Percentiles rank a stretch among this genome's conserved stretches.
Conservation (phyloP, 2,329 filamentous ascomycete species). For the Cylindrodendrum hubeiense region DNA sequence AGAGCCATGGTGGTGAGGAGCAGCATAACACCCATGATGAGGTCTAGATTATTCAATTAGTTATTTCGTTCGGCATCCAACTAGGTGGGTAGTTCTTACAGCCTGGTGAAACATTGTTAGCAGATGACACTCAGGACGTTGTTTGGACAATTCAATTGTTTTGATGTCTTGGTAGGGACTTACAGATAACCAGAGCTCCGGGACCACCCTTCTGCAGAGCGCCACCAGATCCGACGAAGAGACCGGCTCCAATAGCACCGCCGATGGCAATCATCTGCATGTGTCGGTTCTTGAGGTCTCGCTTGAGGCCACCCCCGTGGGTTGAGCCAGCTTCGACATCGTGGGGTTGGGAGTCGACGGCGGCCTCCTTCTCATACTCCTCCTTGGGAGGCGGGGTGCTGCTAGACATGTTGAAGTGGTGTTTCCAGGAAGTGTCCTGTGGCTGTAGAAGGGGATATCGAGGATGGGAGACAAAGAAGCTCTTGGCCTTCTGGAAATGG, state of each 20-base stretch:
- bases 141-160: not conserved
- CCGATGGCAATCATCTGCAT: conserved; percentile 97
- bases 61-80: not conserved
- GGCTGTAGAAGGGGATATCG: not conserved
- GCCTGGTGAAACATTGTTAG: conserved; percentile 21
- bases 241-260: conserved; percentile 72
- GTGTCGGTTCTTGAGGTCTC: conserved; percentile 85
- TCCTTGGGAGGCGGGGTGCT: conserved; percentile 21
- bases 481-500: conserved; percentile 15
- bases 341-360: conserved; percentile 10
- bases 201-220: conserved; percentile 72
- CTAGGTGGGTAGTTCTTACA: conserved; percentile 13
- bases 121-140: not conserved
- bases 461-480: conserved; percentile 15
- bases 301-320: conserved; percentile 44
- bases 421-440: conserved; percentile 15
- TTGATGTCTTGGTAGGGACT: conserved; percentile 3
- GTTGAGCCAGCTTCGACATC: conserved; percentile 28
- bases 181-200: conserved; percentile 23
- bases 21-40: conserved; percentile 84
- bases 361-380: conserved; percentile 26
- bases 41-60: conserved; percentile 6
- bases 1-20: conserved; percentile 93
- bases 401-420: conserved; percentile 19
- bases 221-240: conserved; percentile 86